These are phyloP conservation scores for Metroxylon sagu DNA, from an alignment of 176 grass and related monocot species.

Conservation along the genomic window DNA sequence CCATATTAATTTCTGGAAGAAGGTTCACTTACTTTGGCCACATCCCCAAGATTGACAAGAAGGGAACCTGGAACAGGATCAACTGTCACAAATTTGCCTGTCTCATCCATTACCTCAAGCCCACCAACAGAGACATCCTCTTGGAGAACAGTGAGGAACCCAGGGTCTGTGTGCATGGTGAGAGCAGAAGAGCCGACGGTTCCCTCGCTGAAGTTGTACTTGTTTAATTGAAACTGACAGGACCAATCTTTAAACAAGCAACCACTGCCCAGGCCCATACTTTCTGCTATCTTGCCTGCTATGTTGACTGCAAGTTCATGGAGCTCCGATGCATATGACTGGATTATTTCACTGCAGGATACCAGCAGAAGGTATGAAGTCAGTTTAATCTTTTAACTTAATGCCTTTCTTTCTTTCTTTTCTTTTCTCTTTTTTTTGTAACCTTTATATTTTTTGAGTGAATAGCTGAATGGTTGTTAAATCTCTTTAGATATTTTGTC, in stretches of 20 bases:
- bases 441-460: too few species aligned
- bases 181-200: conserved; percentile 57
- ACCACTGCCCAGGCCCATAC: conserved; percentile 34
- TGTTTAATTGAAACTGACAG: conserved; percentile 70
- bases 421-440: too few species aligned
- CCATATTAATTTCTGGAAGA: too few species aligned
- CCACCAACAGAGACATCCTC: conserved; percentile 76
- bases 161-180: conserved; percentile 68
- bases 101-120: conserved; percentile 52
- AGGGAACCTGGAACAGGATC: conserved; percentile 40
- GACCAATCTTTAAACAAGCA: conserved; percentile 50
- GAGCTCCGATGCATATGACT: conserved; percentile 36
- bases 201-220: conserved; percentile 60
- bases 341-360: conserved; percentile 36
- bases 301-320: conserved; percentile 41
- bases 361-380: too few species aligned
- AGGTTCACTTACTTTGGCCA: conserved; percentile 37
- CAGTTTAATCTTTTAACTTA: too few species aligned
- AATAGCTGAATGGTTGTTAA: too few species aligned
- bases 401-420: too few species aligned
- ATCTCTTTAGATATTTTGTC: too few species aligned
- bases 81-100: conserved; percentile 33
- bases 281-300: conserved; percentile 41
- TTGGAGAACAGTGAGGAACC: conserved; percentile 79
- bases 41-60: conserved; percentile 73